Conservation (phyloP, 2,329 filamentous ascomycete species). For the Diaporthe nobilis region DNA sequence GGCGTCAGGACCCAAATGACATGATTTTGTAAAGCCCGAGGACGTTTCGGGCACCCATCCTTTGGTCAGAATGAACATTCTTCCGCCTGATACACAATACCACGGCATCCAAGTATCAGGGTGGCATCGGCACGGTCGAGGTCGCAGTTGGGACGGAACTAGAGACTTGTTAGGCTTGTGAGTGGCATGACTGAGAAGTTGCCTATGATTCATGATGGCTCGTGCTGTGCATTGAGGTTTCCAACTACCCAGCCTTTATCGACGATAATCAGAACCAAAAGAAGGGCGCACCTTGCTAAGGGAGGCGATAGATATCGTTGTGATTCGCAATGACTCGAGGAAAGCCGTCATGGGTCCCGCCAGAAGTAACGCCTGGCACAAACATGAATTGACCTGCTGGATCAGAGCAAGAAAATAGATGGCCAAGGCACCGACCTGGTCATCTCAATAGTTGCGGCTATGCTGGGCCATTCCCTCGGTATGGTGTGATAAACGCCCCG, state of each 20-base stretch:
- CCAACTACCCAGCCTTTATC: neutral
- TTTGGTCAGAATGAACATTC: neutral
- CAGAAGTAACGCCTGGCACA: neutral
- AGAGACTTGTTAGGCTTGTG: neutral
- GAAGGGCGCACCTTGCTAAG: neutral
- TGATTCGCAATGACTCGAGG: conserved; percentile 11
- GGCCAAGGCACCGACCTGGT: neutral
- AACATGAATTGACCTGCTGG: neutral
- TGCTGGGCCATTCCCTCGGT: neutral
- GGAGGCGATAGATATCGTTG: neutral
- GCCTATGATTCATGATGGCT: conserved; percentile 1
- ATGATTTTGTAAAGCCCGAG: neutral
- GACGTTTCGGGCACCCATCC: neutral
- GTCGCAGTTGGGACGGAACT: neutral
- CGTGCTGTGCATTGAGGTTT: neutral
- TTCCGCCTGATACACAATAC: neutral
- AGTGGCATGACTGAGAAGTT: neutral
- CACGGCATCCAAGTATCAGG: neutral
- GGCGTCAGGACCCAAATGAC: neutral
- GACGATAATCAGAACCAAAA: neutral
- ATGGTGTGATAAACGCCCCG: no score
- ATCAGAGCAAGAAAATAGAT: neutral
- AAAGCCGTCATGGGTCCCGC: neutral
- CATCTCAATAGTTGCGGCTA: no score
- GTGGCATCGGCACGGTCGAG: conserved; percentile 2